A percentile compares a stretch with the other conserved stretches of the same genome.
phyloP scores from a whole-genome alignment of 2,329 filamentous ascomycete species.

The Arthrobotrys sinensis region DNA sequence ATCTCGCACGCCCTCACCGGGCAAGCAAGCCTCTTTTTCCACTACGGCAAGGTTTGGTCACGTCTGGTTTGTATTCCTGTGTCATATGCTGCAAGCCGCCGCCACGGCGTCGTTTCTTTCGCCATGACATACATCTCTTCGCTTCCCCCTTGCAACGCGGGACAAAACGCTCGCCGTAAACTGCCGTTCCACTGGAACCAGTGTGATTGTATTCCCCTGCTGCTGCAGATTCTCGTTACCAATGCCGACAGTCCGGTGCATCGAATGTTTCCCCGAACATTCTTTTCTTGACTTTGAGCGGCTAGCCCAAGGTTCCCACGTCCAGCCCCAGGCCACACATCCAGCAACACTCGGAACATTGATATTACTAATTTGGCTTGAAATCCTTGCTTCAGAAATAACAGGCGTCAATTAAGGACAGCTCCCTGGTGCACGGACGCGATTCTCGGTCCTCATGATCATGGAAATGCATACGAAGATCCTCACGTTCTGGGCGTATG shows the following conservation, averaged over 20 bases:
- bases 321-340: too few relatives aligned
- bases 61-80: constrained; percentile 30
- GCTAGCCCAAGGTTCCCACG: constrained; percentile 2
- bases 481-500: constrained; percentile 13
- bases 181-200: constrained; percentile 36
- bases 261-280: constrained; percentile 40
- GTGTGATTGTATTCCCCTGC: constrained; percentile 34
- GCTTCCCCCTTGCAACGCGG: constrained; percentile 40
- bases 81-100: constrained; percentile 55
- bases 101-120: constrained; percentile 22
- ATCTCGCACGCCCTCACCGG: background rate
- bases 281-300: constrained; percentile 26
- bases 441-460: constrained; percentile 36
- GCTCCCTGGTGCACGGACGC: constrained; percentile 13
- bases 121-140: constrained; percentile 21
- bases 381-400: constrained; percentile 31
- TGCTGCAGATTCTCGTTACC: constrained; percentile 39
- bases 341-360: constrained; percentile 11
- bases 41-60: constrained; percentile 17
- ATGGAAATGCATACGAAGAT: constrained; percentile 19
- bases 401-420: constrained; percentile 29
- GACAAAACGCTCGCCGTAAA: constrained; percentile 39
- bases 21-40: constrained; percentile 17
- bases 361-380: constrained; percentile 26
- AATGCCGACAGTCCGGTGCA: constrained; percentile 46